Evolutionary conservation across 257 asterid species (phyloP).

Genomic region (Gentiana macrophylla): DNA sequence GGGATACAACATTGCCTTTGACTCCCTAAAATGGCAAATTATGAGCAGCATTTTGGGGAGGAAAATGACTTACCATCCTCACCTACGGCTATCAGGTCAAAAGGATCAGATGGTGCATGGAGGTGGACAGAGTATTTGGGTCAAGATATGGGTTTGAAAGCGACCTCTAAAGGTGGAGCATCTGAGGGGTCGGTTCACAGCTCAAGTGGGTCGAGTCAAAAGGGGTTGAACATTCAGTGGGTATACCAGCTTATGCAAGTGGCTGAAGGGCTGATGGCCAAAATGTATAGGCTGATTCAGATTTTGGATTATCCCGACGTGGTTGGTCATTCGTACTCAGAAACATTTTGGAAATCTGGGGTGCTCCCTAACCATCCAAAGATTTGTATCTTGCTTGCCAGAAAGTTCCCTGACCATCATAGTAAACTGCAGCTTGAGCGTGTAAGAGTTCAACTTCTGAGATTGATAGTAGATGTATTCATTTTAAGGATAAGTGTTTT

Average conservation of each 20-base stretch:
- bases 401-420: conserved; percentile 96
- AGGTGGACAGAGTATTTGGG: conserved; percentile 97
- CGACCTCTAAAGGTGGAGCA: conserved; percentile 28
- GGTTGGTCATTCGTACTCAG: conserved; percentile 66
- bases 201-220: conserved; percentile 42
- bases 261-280: conserved; percentile 97
- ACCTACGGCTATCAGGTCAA: conserved; percentile 51
- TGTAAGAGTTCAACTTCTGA: conserved; percentile 32
- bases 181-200: conserved; percentile 44
- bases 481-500: conserved; percentile 9
- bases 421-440: conserved; percentile 95
- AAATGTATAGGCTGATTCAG: conserved; percentile 88
- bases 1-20: conserved; percentile 16
- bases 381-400: conserved; percentile 75
- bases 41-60: conserved; percentile 55
- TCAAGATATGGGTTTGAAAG: conserved; percentile 45
- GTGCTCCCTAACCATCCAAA: conserved; percentile 85
- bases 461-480: conserved; percentile 2
- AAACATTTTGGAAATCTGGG: conserved; percentile 94
- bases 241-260: conserved; percentile 91
- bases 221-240: conserved; percentile 98
- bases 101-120: conserved; percentile 80
- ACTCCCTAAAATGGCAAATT: conserved; percentile 51
- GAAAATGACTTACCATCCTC: conserved; percentile 60
- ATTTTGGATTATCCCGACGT: conserved; percentile 92